Evolutionary conservation across 2,329 filamentous ascomycete genomes (phyloP), one percentile per base, ranked within the genome.

Genomic region (Cladosporium sp.): DNA sequence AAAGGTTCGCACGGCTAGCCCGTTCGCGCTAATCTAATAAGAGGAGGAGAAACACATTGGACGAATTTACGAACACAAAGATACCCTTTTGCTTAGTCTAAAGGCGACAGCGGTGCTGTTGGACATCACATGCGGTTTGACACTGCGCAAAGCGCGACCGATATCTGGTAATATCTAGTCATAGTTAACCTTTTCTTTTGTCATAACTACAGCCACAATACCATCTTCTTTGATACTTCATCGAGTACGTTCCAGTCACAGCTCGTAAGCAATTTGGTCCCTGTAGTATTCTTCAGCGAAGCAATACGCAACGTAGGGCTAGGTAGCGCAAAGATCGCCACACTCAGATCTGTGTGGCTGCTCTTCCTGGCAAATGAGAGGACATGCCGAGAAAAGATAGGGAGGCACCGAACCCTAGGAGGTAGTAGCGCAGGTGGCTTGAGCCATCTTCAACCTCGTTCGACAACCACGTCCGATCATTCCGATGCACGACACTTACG

Each of bases 101-200:
- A 56, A 45, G 40, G 40, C 52, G 40, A 56, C 52, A 56, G 52
- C 52, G 22, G 25, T 49, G 52, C 52, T 56, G 52, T 56, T 25
- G 52, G 36, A 43, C 28, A 37, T 28, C 34, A 56, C 52, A 47
- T 45, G 40, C 40, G 42, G 52, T 56, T 30, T 49, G 30, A 39
- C 42, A 56, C 52, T 34, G 52, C 40, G 42, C 40, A 39, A 43
- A 20, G 25, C 15, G 43, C 43, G 20, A 17, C 28, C 42, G 52
- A 56, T 56, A 56, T 56, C 52, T 56, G 52, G 52, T 56, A 56
- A 56, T 56, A 56, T 56, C 52, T 56, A 56, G 52, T 56, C 52
- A 47, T 56, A 56, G 52, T 30, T 20, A 45, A 43, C 28, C 20
- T 55, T 56, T 56, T 42, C 42, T 19, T 49, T 43, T 14, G 42